Percentiles rank a stretch among this genome's conserved stretches.
These are phyloP conservation scores for Colletotrichum sp. DNA, from an alignment of 2,329 filamentous ascomycete genomes.

Conservation along the genomic window DNA sequence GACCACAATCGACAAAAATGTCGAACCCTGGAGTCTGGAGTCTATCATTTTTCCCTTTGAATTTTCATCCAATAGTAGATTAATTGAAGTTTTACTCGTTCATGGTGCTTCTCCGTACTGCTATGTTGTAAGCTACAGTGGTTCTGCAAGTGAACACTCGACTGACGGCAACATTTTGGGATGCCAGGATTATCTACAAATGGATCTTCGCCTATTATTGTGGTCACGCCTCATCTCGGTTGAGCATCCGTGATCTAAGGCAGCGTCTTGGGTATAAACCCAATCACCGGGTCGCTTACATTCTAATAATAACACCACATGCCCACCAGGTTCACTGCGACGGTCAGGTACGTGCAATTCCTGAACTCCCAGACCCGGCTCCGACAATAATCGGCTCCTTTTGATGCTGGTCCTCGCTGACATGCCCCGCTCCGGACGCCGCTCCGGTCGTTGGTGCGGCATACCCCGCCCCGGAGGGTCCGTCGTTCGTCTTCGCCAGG, in stretches of 20 bases:
- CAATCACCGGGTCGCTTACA: background rate
- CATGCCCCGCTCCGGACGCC: background rate
- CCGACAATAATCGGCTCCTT: background rate
- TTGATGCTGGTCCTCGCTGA: background rate
- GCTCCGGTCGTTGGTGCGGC: background rate
- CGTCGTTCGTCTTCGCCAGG: constrained; percentile 32
- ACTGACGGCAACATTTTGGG: background rate
- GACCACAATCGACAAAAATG: background rate
- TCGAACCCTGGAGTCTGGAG: constrained; percentile 11
- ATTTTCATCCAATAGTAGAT: constrained; percentile 2
- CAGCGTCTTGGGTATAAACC: background rate
- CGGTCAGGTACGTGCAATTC: background rate
- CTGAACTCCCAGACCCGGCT: background rate
- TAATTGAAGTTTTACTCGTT: background rate
- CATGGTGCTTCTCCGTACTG: background rate
- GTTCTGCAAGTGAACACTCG: background rate
- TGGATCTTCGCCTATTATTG: background rate
- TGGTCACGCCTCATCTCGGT: background rate
- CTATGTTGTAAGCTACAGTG: background rate
- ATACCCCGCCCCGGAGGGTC: background rate
- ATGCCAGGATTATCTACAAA: background rate
- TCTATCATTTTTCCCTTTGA: background rate
- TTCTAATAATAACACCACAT: background rate
- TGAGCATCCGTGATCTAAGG: background rate
- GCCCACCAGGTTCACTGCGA: background rate